These are phyloP conservation scores for Ettlia oleoabundans DNA, from an alignment of 139 green algal genomes.

Conservation along the genomic window DNA sequence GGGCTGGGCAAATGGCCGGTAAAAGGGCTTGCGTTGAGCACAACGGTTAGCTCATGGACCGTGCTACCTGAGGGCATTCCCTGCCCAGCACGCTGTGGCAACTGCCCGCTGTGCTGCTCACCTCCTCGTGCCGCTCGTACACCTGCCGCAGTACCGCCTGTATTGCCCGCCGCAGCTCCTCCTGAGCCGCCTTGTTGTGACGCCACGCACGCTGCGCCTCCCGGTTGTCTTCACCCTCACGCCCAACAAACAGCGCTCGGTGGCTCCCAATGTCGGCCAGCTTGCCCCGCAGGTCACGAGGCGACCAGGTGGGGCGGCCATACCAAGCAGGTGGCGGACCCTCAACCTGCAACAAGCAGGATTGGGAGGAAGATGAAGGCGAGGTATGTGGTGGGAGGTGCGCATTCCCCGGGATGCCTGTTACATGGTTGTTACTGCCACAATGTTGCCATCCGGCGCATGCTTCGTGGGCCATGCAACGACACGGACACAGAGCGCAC, in stretches of 20 bases:
- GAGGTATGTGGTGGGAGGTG: background rate
- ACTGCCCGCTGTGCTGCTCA: background rate
- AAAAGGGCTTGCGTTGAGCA: too few species aligned
- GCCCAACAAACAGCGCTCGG: constrained; percentile 19
- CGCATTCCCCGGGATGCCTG: too few species aligned
- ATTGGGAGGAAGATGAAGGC: background rate
- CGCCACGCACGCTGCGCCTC: constrained; percentile 47
- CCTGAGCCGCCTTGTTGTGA: constrained; percentile 50
- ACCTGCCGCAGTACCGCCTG: constrained; percentile 64
- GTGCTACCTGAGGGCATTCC: too few species aligned
- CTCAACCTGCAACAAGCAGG: constrained; percentile 47
- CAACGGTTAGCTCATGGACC: too few species aligned
- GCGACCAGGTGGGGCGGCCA: constrained; percentile 14
- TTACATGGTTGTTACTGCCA: too few species aligned
- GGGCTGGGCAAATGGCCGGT: too few species aligned
- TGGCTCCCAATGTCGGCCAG: background rate
- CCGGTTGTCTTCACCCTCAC: background rate
- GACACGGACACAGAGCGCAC: too few species aligned
- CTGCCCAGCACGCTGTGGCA: background rate
- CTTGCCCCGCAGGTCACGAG: constrained; percentile 21
- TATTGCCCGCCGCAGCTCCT: constrained; percentile 54
- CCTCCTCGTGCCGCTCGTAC: constrained; percentile 64
- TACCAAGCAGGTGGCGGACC: constrained; percentile 48
- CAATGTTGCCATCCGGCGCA: too few species aligned
- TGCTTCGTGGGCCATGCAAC: too few species aligned